A percentile compares a stretch with the other conserved stretches of the same genome.
Evolutionary conservation across 768 basidiomycete genomes (phyloP).

Genomic region (Chiua virens): DNA sequence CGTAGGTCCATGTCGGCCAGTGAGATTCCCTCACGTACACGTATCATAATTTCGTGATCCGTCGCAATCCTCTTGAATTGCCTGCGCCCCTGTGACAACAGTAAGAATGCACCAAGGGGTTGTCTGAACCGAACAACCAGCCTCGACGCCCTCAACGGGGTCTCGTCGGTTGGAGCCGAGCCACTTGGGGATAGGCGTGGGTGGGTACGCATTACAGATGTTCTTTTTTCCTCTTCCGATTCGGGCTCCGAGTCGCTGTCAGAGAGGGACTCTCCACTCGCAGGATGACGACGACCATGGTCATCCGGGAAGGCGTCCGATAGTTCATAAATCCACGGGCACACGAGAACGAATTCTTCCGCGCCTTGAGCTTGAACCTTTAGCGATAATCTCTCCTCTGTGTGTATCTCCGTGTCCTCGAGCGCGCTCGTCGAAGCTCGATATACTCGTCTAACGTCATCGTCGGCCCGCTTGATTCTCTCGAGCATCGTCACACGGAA

Average conservation of each 20-base stretch:
- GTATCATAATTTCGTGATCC: slow-evolving; percentile 9
- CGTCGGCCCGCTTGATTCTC: not conserved
- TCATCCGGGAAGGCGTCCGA: not conserved
- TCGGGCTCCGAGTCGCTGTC: slow-evolving; percentile 4
- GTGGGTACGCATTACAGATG: not conserved
- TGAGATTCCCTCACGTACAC: not conserved
- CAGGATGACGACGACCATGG: not conserved
- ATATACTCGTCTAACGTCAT: not conserved
- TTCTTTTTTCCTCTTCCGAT: not conserved
- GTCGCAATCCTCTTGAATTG: slow-evolving; percentile 17
- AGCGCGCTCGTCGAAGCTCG: slow-evolving; percentile 3
- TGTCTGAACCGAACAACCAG: slow-evolving; percentile 12
- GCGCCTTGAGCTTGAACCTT: not conserved
- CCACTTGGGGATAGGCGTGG: too few relatives aligned
- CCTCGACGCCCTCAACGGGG: not conserved
- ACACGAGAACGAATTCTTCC: slow-evolving; percentile 13
- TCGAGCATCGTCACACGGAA: slow-evolving; percentile 12
- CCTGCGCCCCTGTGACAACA: slow-evolving; percentile 1
- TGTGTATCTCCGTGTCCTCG: slow-evolving; percentile 11
- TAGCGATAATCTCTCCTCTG: not conserved
- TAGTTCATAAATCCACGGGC: slow-evolving; percentile 19
- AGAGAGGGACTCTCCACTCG: not conserved
- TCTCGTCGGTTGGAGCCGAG: not conserved
- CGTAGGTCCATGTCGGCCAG: slow-evolving; percentile 6
- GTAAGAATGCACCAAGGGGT: slow-evolving; percentile 14